These are phyloP conservation scores for Colletotrichum magnum DNA, from an alignment of 2,329 filamentous ascomycete species.

Conservation along the genomic window DNA sequence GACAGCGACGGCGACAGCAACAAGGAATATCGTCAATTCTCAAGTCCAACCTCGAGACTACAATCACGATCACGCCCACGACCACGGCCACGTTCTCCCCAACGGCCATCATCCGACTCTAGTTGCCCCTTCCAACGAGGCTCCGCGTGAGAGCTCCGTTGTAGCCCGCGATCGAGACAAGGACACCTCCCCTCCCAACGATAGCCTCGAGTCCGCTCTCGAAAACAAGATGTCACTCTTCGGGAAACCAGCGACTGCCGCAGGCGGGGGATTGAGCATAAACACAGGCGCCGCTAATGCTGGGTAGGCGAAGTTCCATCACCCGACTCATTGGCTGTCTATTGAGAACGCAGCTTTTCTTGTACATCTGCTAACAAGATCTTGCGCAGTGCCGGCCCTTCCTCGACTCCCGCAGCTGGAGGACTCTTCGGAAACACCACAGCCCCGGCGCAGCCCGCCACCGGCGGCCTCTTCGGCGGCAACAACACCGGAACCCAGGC, in stretches of 20 bases:
- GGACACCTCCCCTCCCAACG: not conserved
- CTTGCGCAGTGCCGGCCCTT: slow-evolving; percentile 14
- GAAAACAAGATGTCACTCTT: slow-evolving; percentile 9
- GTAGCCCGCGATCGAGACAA: not conserved
- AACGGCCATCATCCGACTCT: not conserved
- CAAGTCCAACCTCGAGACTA: not conserved
- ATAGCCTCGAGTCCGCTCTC: slow-evolving; percentile 1
- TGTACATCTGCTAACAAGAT: not conserved
- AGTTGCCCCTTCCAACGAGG: not conserved
- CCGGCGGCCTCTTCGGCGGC: slow-evolving; percentile 42
- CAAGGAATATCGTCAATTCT: slow-evolving; percentile 2
- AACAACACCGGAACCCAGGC: slow-evolving; percentile 16
- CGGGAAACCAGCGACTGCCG: not conserved
- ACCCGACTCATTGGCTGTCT: not conserved
- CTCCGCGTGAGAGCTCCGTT: not conserved
- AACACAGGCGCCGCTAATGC: slow-evolving; percentile 74
- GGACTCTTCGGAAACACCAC: slow-evolving; percentile 31
- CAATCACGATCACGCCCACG: too few species aligned
- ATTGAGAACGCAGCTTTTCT: not conserved
- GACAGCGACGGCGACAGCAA: slow-evolving; percentile 1
- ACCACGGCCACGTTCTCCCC: not conserved
- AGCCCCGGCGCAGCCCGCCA: slow-evolving; percentile 26
- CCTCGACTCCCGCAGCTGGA: slow-evolving; percentile 30
- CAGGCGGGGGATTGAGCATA: slow-evolving; percentile 70
- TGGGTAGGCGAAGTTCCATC: slow-evolving; percentile 57